Base-by-base conservation (phyloP, 306 rosid genomes). In the Glycyrrhiza uralensis region DNA sequence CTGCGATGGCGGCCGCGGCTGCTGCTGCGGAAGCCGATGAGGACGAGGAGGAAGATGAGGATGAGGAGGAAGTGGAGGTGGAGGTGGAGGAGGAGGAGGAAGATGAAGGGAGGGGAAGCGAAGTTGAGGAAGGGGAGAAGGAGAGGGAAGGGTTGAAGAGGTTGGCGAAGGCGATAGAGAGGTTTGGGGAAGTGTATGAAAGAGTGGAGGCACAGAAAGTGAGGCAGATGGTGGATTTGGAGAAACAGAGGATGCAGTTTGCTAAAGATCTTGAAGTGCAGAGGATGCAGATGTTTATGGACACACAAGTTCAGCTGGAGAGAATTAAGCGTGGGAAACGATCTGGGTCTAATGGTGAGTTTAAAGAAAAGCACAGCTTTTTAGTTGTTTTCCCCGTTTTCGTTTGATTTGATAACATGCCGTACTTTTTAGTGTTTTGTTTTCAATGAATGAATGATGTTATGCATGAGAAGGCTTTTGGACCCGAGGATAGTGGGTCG, bases 201-300 rank as follows among this genome's bases (percentile, higher is more conserved):
- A 91, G 90, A 80, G 90, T 91, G 72, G 98, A 93, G 81, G 91
- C 66, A 2, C 91, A 91, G 68, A 93, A 93, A 69, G 76, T 91
- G 79, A 90, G 88, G 89, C 97, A 93, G 80, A 91, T 86, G 97
- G 77, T 87, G 76, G 98, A 93, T 71, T 79, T 93, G 91, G 97
- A 93, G 92, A 91, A 89, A 83, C 94, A 91, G 81, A 86, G 97
- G 85, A 85, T 93, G 92, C 91, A 91, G 57, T 93, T 93, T 75
- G 80, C 94, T 2, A 93, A 89, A 72, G 98, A 94, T 60, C 84
- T 94, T 74, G 98, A 94, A 79, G 84, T 83, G 8, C 94, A 91
- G 82, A 84, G 97, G 81, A 91, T 85, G 98, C 78, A 85, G 80
- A 91, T 94, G 92, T 86, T 91, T 74, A 85, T 87, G 92, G 96